Conservation (phyloP, 2,329 filamentous ascomycete genomes). For the Aspergillus sp. region DNA sequence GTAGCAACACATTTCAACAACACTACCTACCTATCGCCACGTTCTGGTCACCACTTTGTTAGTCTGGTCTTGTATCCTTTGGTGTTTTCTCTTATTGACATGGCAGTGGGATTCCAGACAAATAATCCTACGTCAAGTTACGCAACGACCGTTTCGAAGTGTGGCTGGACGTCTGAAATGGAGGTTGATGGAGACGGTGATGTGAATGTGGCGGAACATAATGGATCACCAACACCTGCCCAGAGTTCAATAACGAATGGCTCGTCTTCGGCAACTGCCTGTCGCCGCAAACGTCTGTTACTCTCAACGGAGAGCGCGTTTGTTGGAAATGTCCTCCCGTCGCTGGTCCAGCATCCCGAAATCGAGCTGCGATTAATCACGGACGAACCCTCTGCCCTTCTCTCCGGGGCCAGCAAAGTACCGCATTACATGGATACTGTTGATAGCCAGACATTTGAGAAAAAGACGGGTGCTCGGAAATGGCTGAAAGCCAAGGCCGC, state of each 20-base stretch:
- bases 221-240: not conserved
- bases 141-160: slow-evolving; percentile 14
- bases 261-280: not conserved
- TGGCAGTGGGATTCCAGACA: slow-evolving; percentile 14
- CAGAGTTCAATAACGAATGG: not conserved
- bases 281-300: slow-evolving; percentile 21
- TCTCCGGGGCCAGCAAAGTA: slow-evolving; percentile 38
- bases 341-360: slow-evolving; percentile 37
- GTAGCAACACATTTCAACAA: not conserved
- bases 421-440: slow-evolving; percentile 43
- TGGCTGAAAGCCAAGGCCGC: slow-evolving; percentile 45
- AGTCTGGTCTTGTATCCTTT: not conserved
- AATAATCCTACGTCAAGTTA: slow-evolving; percentile 3
- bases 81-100: not conserved
- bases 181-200: slow-evolving; percentile 24
- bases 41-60: not conserved
- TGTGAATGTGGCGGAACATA: slow-evolving; percentile 14
- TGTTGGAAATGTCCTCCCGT: slow-evolving; percentile 39
- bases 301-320: slow-evolving; percentile 39
- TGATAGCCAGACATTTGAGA: slow-evolving; percentile 39
- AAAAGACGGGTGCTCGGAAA: slow-evolving; percentile 37
- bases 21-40: not conserved
- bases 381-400: slow-evolving; percentile 37
- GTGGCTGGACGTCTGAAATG: slow-evolving; percentile 23
- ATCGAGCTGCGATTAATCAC: slow-evolving; percentile 45